A percentile compares a stretch with the other conserved stretches of the same genome.
Conservation (phyloP, 2,329 filamentous ascomycete genomes). For the Ophidiomyces ophidiicola region DNA sequence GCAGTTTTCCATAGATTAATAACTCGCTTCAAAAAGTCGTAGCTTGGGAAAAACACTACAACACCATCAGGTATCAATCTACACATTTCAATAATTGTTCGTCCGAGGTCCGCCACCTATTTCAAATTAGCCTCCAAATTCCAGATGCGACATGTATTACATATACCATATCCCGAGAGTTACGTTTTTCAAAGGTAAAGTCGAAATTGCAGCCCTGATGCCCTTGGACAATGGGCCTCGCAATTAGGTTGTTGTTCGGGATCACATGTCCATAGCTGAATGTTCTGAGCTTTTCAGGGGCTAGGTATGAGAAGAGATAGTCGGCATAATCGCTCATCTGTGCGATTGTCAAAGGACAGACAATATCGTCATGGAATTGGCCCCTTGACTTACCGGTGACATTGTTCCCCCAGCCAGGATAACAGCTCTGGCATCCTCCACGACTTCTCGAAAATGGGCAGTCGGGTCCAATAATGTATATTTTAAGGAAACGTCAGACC, state of each 20-base stretch:
- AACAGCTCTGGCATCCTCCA: conserved; percentile 70
- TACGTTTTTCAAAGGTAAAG: conserved; percentile 73
- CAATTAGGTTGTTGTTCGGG: conserved; percentile 65
- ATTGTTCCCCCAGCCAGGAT: conserved; percentile 92
- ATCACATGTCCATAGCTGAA: conserved; percentile 94
- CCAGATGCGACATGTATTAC: not conserved
- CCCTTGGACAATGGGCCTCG: conserved; percentile 52
- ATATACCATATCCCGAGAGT: conserved; percentile 49
- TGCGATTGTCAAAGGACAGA: not conserved
- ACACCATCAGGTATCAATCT: conserved; percentile 71
- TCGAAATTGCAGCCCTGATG: conserved; percentile 52
- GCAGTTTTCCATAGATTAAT: conserved; percentile 47
- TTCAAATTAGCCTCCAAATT: conserved; percentile 7
- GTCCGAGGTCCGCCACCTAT: conserved; percentile 58
- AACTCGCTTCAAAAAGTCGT: conserved; percentile 74
- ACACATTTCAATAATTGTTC: conserved; percentile 59
- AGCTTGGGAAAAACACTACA: conserved; percentile 92
- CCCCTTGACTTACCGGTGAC: conserved; percentile 60
- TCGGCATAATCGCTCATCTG: conserved; percentile 74
- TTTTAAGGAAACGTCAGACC: conserved; percentile 49
- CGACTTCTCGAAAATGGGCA: conserved; percentile 78
- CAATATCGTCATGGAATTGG: not conserved
- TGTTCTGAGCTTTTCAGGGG: conserved; percentile 53
- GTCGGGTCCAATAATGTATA: conserved; percentile 88
- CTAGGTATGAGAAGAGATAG: conserved; percentile 70